These are phyloP conservation scores for Oryza meridionalis DNA, from an alignment of 176 grass and related monocot species.

Conservation along the genomic window DNA sequence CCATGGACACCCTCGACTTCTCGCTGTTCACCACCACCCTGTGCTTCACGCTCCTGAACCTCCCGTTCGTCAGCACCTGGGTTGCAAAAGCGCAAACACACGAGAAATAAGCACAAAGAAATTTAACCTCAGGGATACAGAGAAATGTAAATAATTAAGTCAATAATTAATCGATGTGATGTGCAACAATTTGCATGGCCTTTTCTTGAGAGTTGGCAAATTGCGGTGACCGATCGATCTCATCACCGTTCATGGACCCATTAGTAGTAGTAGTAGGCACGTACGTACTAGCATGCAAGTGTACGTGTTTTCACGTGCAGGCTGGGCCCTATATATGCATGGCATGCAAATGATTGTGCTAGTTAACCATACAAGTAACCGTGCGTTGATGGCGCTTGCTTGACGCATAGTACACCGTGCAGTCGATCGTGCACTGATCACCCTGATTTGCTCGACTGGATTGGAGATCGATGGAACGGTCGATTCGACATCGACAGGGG, in stretches of 20 bases:
- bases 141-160: no score
- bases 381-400: not conserved
- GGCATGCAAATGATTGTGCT: not conserved
- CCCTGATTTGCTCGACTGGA: not conserved
- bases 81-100: no score
- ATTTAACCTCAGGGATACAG: not conserved
- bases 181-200: not conserved
- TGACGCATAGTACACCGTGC: slow-evolving; percentile 5
- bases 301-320: not conserved
- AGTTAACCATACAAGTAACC: slow-evolving; percentile 6
- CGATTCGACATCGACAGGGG: slow-evolving; percentile 4
- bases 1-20: slow-evolving; percentile 69
- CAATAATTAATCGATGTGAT: not conserved
- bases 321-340: not conserved
- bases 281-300: not conserved
- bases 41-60: slow-evolving; percentile 93
- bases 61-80: slow-evolving; percentile 92
- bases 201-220: not conserved
- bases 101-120: not conserved
- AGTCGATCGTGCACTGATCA: slow-evolving; percentile 2
- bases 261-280: not conserved
- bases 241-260: not conserved
- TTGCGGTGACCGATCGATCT: not conserved
- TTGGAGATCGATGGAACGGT: not conserved
- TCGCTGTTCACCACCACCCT: slow-evolving; percentile 81